Evolutionary conservation across 768 basidiomycete genomes (phyloP), one percentile per base, ranked within the genome.

Genomic region (Phaeotremella skinneri): DNA sequence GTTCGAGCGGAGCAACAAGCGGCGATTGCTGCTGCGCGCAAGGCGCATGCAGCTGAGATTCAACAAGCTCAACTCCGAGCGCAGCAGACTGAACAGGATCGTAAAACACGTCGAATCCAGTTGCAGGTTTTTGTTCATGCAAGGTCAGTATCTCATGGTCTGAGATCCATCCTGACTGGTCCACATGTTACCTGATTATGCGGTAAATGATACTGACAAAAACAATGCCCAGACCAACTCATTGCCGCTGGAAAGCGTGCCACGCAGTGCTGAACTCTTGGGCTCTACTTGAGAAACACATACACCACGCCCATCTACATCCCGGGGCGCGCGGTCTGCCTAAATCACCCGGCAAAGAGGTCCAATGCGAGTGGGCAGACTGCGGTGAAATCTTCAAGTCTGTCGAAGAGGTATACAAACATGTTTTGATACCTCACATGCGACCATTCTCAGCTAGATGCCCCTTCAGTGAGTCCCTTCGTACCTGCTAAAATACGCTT

Each of bases 121-220:
- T 23, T 70, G 17, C 71, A 73, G 58, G 71, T 73, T 0, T 70
- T 68, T 49, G 68, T 73, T 2, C 71, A 70, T 63, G 71, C 71
- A 16, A 58, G 64, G 71, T 70, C 23, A 64, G 65, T 47, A 21
- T 43, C 27, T 17, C 21, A n/a, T 5, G 23, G 20, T 9, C 11
- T 39, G n/a, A 9, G 11, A 9, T 39, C 9, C n/a, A 9, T 39
- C n/a, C 11, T 39, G n/a, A 9, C n/a, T 39, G 11, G 37, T 9
- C 9, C 11, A 39, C n/a, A 9, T 9, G n/a, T 39, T 9, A 9
- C 37, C 9, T 9, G 37, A 39, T 9, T 39, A 39, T 39, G 37
- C n/a, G 37, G n/a, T 39, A 9, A 39, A 9, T 39, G 37, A 39
- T 39, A 39, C 39, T 29, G 30, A 27, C 6, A n/a, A n/a, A n/a